Percentiles rank a stretch among this genome's conserved stretches.
These are phyloP conservation scores for Trichoderma sp. DNA, from an alignment of 2,329 filamentous ascomycete species.

Conservation along the genomic window DNA sequence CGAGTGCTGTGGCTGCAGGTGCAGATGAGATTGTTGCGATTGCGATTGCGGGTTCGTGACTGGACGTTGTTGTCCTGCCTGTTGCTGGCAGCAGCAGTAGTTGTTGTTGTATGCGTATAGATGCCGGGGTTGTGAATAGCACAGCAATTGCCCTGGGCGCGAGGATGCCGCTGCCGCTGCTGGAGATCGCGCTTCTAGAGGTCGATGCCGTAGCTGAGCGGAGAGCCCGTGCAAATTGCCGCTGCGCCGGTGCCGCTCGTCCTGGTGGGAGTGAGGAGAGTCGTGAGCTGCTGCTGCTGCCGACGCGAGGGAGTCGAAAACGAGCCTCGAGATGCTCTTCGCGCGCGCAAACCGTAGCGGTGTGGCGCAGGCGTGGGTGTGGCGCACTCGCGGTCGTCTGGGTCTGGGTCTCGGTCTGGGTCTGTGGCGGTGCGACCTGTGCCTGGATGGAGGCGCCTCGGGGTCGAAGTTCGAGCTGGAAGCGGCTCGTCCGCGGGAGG, in stretches of 20 bases:
- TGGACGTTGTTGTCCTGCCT: not conserved
- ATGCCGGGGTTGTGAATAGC: no score
- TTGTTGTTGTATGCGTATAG: not conserved
- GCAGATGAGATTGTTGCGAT: not conserved
- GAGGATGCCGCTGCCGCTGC: slow-evolving; percentile 6
- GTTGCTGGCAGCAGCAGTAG: not conserved
- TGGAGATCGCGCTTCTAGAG: slow-evolving; percentile 4
- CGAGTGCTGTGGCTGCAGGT: not conserved
- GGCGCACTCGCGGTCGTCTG: slow-evolving; percentile 6
- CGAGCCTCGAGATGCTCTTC: slow-evolving; percentile 33
- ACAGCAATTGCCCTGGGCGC: not conserved
- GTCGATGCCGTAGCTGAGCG: slow-evolving; percentile 21
- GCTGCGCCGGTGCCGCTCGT: slow-evolving; percentile 3
- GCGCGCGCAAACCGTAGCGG: slow-evolving; percentile 34
- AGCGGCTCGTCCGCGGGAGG: not conserved
- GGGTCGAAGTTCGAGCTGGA: not conserved
- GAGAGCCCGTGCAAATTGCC: slow-evolving; percentile 1
- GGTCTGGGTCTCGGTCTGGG: not conserved
- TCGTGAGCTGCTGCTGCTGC: slow-evolving; percentile 6
- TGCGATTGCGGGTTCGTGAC: no score
- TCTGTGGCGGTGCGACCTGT: slow-evolving; percentile 28
- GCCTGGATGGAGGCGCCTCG: not conserved
- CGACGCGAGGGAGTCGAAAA: slow-evolving; percentile 33
- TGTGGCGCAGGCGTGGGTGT: slow-evolving; percentile 33
- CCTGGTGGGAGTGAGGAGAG: slow-evolving; percentile 16